phyloP scores from a whole-genome alignment of 1,284 basidiomycete species.

The Apiotrichum montevideense region DNA sequence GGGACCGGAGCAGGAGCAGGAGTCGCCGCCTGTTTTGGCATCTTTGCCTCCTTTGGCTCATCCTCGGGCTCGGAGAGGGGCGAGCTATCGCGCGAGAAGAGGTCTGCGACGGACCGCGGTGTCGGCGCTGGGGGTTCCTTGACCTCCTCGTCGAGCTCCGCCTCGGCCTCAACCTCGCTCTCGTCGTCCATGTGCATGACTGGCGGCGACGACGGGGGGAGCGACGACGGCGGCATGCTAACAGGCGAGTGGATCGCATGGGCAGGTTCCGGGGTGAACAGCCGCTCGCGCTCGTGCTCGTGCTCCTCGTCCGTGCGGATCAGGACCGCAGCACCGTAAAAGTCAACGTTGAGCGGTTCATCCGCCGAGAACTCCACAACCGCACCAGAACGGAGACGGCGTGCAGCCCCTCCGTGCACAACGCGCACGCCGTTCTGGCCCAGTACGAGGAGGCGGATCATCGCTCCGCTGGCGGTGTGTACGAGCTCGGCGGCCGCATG shows the following conservation, averaged over 20 bases:
- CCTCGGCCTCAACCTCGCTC: constrained; percentile 7
- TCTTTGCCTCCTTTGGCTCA: background rate
- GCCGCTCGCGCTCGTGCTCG: constrained; percentile 9
- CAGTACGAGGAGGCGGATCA: constrained; percentile 32
- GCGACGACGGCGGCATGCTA: constrained; percentile 5
- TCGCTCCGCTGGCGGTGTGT: background rate
- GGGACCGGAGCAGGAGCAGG: background rate
- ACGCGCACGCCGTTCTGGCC: constrained; percentile 46
- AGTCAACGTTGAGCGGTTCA: constrained; percentile 29
- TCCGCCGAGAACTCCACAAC: constrained; percentile 7
- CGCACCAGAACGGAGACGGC: constrained; percentile 9
- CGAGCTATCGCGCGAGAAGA: constrained; percentile 1
- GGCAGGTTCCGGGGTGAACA: constrained; percentile 7
- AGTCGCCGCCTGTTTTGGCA: background rate
- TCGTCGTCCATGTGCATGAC: constrained; percentile 10
- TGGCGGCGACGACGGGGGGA: constrained; percentile 19
- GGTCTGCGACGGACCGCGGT: background rate
- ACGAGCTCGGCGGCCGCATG: constrained; percentile 39
- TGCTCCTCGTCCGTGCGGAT: constrained; percentile 7
- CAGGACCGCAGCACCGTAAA: constrained; percentile 34
- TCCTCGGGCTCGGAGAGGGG: constrained; percentile 12
- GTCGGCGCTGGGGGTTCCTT: background rate
- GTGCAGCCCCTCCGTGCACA: background rate
- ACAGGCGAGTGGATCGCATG: background rate
- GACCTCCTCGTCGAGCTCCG: constrained; percentile 1